Evolutionary conservation across 1,284 basidiomycete species (phyloP).

Genomic region (Ceratorhiza oryzae-sativae): DNA sequence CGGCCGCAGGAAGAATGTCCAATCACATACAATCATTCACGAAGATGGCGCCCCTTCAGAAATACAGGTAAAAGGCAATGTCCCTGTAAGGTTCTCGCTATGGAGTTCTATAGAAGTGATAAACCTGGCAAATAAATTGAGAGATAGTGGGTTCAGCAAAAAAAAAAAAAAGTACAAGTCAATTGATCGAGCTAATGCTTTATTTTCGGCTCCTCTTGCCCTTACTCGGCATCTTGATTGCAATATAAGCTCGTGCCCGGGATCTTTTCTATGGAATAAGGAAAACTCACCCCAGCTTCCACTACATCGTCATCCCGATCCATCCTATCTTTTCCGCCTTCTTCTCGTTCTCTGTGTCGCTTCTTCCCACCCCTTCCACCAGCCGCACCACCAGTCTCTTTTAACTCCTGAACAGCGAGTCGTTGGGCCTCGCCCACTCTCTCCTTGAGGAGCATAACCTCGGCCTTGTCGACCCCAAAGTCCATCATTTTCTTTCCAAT

Average conservation of each 20-base stretch:
- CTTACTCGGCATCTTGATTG: constrained; percentile 8
- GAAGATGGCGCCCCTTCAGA: too few species aligned
- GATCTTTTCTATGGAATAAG: neutral
- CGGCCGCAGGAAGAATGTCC: too few species aligned
- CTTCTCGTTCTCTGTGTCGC: constrained; percentile 64
- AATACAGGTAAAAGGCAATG: too few species aligned
- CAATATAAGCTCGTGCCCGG: neutral
- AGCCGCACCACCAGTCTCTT: constrained; percentile 62
- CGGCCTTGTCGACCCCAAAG: constrained; percentile 91
- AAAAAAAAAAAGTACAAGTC: too few species aligned
- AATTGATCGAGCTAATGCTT: too few species aligned
- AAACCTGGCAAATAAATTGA: too few species aligned
- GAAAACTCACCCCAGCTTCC: constrained; percentile 68
- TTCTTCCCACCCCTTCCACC: constrained; percentile 58
- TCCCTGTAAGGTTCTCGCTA: too few species aligned
- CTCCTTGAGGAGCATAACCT: constrained; percentile 87
- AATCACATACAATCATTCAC: too few species aligned
- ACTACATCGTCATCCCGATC: constrained; percentile 88
- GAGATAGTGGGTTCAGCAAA: too few species aligned
- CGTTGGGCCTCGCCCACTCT: constrained; percentile 89
- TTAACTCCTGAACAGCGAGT: constrained; percentile 81
- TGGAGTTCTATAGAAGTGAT: too few species aligned
- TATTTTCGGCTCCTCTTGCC: constrained; percentile 18
- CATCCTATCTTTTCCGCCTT: constrained; percentile 65
- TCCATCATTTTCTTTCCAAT: constrained; percentile 92